These are phyloP conservation scores for Byssothecium circinans DNA, from an alignment of 2,329 filamentous ascomycete species.

Conservation along the genomic window DNA sequence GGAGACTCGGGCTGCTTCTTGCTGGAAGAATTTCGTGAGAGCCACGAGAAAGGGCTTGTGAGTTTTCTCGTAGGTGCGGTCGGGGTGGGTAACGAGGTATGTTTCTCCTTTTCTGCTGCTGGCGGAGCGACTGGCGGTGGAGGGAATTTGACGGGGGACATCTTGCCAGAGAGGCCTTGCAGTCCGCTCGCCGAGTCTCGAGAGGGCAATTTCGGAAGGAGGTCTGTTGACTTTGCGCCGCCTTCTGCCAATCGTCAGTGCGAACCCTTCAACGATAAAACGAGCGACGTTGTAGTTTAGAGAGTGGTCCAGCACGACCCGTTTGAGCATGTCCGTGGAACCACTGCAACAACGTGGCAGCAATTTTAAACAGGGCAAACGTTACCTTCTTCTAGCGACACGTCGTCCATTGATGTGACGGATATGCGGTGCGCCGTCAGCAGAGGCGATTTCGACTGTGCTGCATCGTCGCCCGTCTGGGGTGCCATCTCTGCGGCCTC, in stretches of 20 bases:
- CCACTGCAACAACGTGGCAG: neutral
- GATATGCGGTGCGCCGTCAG: constrained; percentile 58
- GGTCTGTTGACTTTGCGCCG: constrained; percentile 22
- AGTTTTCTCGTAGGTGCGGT: constrained; percentile 65
- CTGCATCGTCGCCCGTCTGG: constrained; percentile 18
- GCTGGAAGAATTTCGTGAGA: constrained; percentile 54
- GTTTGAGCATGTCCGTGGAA: too few relatives aligned
- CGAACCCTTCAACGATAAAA: neutral
- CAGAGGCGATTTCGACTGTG: constrained; percentile 53
- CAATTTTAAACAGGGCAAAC: neutral
- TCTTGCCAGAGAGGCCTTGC: constrained; percentile 72
- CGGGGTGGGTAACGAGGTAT: constrained; percentile 31
- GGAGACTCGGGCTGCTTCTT: constrained; percentile 60
- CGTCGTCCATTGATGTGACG: constrained; percentile 62
- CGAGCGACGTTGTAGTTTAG: too few relatives aligned
- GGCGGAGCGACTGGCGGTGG: constrained; percentile 35
- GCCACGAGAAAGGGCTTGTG: constrained; percentile 59
- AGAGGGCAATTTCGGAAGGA: constrained; percentile 60
- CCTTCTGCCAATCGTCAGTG: constrained; percentile 30
- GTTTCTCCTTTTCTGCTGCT: constrained; percentile 35
- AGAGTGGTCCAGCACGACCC: neutral
- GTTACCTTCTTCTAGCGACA: constrained; percentile 65
- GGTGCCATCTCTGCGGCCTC: constrained; percentile 22
- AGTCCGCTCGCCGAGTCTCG: constrained; percentile 38
- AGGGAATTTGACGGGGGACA: constrained; percentile 64